A percentile compares a stretch with the other conserved stretches of the same genome.
phyloP scores from a whole-genome alignment of 352 stramenopile species.

The Phytophthora pluvialis region DNA sequence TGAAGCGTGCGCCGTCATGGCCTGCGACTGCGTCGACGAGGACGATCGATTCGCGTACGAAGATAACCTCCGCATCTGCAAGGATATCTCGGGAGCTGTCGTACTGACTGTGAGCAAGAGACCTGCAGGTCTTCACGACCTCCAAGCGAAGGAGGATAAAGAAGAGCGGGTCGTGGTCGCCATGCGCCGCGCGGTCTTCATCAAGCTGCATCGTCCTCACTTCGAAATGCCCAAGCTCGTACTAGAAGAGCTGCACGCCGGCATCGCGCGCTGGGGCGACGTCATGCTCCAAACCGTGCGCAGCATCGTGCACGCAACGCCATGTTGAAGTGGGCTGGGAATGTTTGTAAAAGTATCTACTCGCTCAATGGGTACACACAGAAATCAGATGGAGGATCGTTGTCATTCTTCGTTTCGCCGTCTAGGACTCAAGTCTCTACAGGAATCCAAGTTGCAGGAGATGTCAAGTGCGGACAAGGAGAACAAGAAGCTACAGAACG shows the following conservation, averaged over 20 bases:
- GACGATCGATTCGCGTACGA: conserved; percentile 52
- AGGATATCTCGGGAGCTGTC: conserved; percentile 39
- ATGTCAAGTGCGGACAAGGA: conserved; percentile 5
- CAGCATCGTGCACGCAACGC: conserved; percentile 36
- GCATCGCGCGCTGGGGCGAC: conserved; percentile 38
- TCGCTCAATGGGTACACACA: neutral
- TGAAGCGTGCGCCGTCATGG: conserved; percentile 28
- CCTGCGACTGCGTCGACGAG: conserved; percentile 40
- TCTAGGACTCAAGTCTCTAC: neutral
- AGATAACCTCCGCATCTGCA: conserved; percentile 18
- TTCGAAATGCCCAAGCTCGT: conserved; percentile 29
- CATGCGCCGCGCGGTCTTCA: conserved; percentile 32
- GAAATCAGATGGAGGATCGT: neutral
- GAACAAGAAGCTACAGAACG: neutral
- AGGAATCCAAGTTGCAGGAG: neutral
- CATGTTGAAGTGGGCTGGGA: conserved; percentile 1
- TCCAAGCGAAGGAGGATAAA: conserved; percentile 8
- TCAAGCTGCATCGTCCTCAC: conserved; percentile 36
- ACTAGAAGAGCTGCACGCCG: conserved; percentile 36
- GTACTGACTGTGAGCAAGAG: conserved; percentile 24
- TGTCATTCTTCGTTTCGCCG: conserved; percentile 4
- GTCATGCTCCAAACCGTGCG: conserved; percentile 44
- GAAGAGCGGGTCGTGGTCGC: conserved; percentile 35
- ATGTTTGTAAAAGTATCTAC: neutral
- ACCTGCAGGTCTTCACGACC: no score